Evolutionary conservation across 805 yeast species (phyloP).

Genomic region (Grigorovia yakushimaensis): DNA sequence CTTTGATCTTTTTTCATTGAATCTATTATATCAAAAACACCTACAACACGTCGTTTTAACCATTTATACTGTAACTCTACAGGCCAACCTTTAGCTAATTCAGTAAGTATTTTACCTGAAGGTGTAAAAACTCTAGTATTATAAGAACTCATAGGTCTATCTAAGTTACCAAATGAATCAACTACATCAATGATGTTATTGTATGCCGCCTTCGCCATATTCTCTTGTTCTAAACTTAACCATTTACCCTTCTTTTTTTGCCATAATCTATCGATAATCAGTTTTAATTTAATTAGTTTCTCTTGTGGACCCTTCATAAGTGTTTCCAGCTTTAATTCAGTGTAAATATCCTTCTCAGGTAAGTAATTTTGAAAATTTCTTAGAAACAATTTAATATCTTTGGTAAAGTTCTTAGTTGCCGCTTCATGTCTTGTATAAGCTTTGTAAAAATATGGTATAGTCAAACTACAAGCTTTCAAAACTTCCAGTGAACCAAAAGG

Average conservation of each 20-base stretch:
- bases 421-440: slow-evolving; percentile 94
- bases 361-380: slow-evolving; percentile 26
- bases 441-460: slow-evolving; percentile 84
- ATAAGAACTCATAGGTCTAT: slow-evolving; percentile 35
- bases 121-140: slow-evolving; percentile 75
- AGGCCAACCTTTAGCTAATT: slow-evolving; percentile 83
- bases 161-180: slow-evolving; percentile 67
- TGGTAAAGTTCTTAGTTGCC: slow-evolving; percentile 59
- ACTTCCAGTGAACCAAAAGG: slow-evolving; percentile 69
- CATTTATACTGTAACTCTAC: slow-evolving; percentile 77
- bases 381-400: slow-evolving; percentile 36
- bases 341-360: slow-evolving; percentile 29
- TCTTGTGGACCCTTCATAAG: slow-evolving; percentile 56
- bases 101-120: slow-evolving; percentile 79
- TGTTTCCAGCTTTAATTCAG: slow-evolving; percentile 46
- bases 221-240: slow-evolving; percentile 14
- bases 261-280: slow-evolving; percentile 55
- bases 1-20: slow-evolving; percentile 27
- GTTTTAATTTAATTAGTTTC: slow-evolving; percentile 60
- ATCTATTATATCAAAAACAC: slow-evolving; percentile 47
- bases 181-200: slow-evolving; percentile 53
- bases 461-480: slow-evolving; percentile 67
- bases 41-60: slow-evolving; percentile 77
- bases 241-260: slow-evolving; percentile 38
- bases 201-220: slow-evolving; percentile 33